These are phyloP conservation scores for Pisolithus orientalis DNA, from an alignment of 768 basidiomycete species.

Conservation along the genomic window DNA sequence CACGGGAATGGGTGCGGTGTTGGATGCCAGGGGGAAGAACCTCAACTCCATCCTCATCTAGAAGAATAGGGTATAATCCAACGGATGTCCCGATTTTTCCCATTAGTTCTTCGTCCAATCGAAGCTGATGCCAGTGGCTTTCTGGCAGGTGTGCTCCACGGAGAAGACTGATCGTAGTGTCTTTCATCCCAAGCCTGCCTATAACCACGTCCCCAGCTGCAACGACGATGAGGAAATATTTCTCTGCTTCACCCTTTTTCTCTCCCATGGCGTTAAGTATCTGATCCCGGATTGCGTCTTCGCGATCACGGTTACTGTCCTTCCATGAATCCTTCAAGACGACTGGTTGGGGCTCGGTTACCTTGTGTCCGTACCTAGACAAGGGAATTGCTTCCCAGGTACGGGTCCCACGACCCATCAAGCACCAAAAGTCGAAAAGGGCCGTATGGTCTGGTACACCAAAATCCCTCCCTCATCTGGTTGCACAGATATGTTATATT, in stretches of 20 bases:
- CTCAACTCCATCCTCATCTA: too few species aligned
- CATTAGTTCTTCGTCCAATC: too few species aligned
- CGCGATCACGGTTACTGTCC: neutral
- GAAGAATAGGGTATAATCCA: too few species aligned
- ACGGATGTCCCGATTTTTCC: too few species aligned
- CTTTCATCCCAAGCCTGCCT: neutral
- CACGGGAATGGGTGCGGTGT: conserved; percentile 6
- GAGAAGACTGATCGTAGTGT: neutral
- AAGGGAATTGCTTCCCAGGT: neutral
- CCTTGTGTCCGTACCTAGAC: too few species aligned
- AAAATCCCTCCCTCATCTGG: neutral
- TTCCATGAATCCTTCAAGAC: conserved; percentile 4
- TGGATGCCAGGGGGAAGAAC: neutral
- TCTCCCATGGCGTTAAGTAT: neutral
- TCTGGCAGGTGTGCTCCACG: neutral
- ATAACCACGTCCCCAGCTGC: neutral
- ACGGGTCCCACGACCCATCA: neutral
- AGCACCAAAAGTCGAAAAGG: neutral
- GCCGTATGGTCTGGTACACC: neutral
- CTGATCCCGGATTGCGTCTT: neutral
- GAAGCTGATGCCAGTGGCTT: too few species aligned
- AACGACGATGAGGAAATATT: neutral
- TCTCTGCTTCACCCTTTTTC: neutral
- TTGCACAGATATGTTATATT: neutral
- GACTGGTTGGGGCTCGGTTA: neutral